These are phyloP conservation scores for Capsicum pubescens DNA, from an alignment of 257 asterid species.

Conservation along the genomic window DNA sequence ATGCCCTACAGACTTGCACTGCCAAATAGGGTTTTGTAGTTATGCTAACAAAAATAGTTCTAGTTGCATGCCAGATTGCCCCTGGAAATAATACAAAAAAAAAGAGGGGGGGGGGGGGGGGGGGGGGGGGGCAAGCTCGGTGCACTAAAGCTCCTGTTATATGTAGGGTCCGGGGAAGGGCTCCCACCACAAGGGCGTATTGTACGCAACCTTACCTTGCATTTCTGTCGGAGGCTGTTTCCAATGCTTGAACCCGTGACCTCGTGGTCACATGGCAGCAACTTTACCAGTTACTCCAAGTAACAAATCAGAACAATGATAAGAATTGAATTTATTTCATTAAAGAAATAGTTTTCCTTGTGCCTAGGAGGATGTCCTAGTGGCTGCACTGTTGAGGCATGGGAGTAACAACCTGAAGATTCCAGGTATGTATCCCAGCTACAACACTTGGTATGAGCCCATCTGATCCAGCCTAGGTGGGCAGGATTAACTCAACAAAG, in stretches of 20 bases:
- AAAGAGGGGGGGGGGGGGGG: too few species aligned
- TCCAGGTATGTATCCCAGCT: not conserved
- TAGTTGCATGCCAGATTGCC: not conserved
- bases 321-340: not conserved
- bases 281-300: too few species aligned
- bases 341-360: not conserved
- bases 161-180: too few species aligned
- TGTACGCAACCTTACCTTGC: too few species aligned
- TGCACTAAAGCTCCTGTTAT: too few species aligned
- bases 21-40: not conserved
- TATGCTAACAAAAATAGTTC: not conserved
- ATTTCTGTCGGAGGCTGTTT: too few species aligned
- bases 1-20: not conserved
- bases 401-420: slow-evolving; percentile 8
- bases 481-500: not conserved
- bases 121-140: too few species aligned
- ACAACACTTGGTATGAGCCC: not conserved
- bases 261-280: too few species aligned
- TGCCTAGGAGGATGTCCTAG: not conserved
- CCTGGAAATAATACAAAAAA: not conserved
- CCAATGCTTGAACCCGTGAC: too few species aligned
- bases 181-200: too few species aligned
- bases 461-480: not conserved
- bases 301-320: not conserved
- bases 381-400: not conserved